phyloP scores from a whole-genome alignment of 148 eudicot species.

The Camellia granthamiana region DNA sequence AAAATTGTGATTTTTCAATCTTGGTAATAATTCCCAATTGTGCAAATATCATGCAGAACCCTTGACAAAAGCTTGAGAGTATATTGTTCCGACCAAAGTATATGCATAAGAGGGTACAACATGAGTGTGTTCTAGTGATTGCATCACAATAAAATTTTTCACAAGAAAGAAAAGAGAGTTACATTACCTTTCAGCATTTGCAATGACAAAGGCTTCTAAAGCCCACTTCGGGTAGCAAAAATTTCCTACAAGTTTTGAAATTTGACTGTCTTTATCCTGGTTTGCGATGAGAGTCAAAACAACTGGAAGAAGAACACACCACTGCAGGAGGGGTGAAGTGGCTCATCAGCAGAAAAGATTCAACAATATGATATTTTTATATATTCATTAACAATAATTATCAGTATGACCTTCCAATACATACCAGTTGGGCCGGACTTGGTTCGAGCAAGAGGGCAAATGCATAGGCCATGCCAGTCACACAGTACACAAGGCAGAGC shows the following conservation, averaged over 20 bases:
- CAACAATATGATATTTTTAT: background rate
- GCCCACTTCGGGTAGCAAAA: conserved; percentile 83
- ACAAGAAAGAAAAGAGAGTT: conserved; percentile 4
- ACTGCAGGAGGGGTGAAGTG: conserved; percentile 41
- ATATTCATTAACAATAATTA: background rate
- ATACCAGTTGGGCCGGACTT: conserved; percentile 85
- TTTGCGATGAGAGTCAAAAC: conserved; percentile 84
- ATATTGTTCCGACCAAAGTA: background rate
- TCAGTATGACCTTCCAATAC: conserved; percentile 9
- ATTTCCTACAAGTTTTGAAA: conserved; percentile 40
- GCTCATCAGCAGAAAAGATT: background rate
- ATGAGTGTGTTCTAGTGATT: background rate
- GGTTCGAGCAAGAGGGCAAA: conserved; percentile 77
- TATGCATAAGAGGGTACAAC: background rate
- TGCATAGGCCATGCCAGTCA: conserved; percentile 86
- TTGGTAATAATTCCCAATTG: background rate
- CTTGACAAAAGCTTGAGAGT: background rate
- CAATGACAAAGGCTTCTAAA: conserved; percentile 77
- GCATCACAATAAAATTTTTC: background rate
- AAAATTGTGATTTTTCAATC: background rate
- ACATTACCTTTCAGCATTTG: conserved; percentile 84
- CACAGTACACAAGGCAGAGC: conserved; percentile 86
- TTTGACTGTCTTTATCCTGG: conserved; percentile 57
- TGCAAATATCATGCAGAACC: background rate
- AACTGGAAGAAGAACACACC: conserved; percentile 93